Evolutionary conservation across 2,329 filamentous ascomycete genomes (phyloP), one percentile per base, ranked within the genome.

Genomic region (Exophiala sp.): DNA sequence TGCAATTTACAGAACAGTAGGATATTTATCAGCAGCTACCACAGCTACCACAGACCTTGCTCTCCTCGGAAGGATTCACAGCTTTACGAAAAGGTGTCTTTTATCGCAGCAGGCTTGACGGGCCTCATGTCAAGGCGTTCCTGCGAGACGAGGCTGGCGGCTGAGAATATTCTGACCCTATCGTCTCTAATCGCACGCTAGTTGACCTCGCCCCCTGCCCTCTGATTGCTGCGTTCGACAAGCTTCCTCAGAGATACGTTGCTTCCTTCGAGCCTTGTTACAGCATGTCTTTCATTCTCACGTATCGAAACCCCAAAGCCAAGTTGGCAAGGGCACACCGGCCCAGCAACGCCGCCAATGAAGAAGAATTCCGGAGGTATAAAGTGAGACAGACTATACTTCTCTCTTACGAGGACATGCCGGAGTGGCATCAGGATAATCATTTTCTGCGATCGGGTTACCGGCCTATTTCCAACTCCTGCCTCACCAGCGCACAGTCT

Each of bases 391-490:
- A 41, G 14, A 23, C 29, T 9, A 30, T 40, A 16, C 63, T 70
- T 7, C 54, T 67, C 16, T 62, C 46, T 3, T 66, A 62, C 52
- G 52, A 68, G 32, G 64, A 71, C 16, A 55, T 74, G 3, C 71
- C 72, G 1, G 56, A 60, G 40, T 75, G 73, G 71, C 65, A 67
- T 46, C 65, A 68, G 50, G 65, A 70, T 53, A 75, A 73, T 52
- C 57, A 61, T 7, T 70, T 65, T 55, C 70, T 74, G 46, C 61
- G 62, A 21, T 60, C 63, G 5, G 71, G 70, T 18, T 76, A 76
- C 55, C 70, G 73, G 11, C 69, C 69, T 7, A 65, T 67, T 10
- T 68, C 66, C 7, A 57, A 64, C 37, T 74, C 72, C 0, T 58
- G 59, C 11, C 45, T 40, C 2, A 56, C 50, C 6, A 76, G 66